These are phyloP conservation scores for Pachyrhizus erosus DNA, from an alignment of 306 rosid genomes.

Conservation along the genomic window DNA sequence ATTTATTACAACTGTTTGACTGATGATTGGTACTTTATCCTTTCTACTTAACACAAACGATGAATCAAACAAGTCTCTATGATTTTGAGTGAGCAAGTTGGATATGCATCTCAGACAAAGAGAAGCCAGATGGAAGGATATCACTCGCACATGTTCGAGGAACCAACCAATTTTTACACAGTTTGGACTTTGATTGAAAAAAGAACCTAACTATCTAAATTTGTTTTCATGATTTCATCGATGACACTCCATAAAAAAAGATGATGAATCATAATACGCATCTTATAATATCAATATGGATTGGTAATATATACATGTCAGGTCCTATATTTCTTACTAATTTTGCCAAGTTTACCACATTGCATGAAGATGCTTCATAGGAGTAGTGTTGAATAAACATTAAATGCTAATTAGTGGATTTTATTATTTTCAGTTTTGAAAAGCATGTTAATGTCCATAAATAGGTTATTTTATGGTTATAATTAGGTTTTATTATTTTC, in stretches of 20 bases:
- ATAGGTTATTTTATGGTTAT: too few relatives aligned
- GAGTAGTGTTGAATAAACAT: too few relatives aligned
- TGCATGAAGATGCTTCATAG: not conserved
- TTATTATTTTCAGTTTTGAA: too few relatives aligned
- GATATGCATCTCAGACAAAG: not conserved
- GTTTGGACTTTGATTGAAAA: not conserved
- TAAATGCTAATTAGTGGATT: too few relatives aligned
- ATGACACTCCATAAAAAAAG: not conserved
- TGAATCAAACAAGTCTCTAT: not conserved
- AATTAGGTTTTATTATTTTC: too few relatives aligned
- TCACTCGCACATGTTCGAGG: not conserved
- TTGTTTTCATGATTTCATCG: not conserved
- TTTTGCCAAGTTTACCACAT: not conserved
- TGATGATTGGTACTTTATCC: not conserved
- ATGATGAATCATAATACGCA: not conserved
- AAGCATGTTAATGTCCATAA: too few relatives aligned
- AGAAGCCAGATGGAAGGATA: not conserved
- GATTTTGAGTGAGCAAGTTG: not conserved
- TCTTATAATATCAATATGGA: not conserved
- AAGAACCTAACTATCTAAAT: not conserved
- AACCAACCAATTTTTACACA: not conserved
- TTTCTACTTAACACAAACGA: not conserved
- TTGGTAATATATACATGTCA: not conserved
- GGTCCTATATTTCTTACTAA: not conserved
- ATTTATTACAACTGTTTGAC: not conserved